These are phyloP conservation scores for Spongospora subterranea DNA, from an alignment of 208 protist genomes.

Conservation along the genomic window DNA sequence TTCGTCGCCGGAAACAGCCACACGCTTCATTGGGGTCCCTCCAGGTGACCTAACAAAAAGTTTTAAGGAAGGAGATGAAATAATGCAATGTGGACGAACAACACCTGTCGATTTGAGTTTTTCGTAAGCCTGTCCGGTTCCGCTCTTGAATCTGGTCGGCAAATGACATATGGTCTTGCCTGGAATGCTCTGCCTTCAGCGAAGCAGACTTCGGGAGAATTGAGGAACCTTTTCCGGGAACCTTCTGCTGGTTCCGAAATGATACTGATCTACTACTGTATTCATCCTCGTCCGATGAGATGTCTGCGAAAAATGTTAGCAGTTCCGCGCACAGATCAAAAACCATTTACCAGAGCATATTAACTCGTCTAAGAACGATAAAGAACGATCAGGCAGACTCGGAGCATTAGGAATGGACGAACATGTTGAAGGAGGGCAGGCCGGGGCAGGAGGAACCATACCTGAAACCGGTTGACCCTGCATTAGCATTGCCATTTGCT, in stretches of 20 bases:
- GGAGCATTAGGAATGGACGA: not conserved
- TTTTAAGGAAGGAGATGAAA: not conserved
- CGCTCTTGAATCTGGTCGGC: slow-evolving; percentile 25
- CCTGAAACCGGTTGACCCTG: not conserved
- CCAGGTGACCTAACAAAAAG: not conserved
- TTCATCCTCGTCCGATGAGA: too few relatives aligned
- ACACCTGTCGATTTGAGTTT: not conserved
- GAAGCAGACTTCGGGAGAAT: too few relatives aligned
- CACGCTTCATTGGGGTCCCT: slow-evolving; percentile 1
- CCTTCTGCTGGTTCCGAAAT: too few relatives aligned
- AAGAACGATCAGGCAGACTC: not conserved
- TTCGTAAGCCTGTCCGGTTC: not conserved
- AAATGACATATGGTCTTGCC: not conserved
- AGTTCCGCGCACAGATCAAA: not conserved
- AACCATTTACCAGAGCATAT: not conserved
- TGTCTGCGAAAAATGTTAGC: too few relatives aligned
- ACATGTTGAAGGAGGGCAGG: not conserved
- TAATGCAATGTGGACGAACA: not conserved
- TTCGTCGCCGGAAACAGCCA: not conserved
- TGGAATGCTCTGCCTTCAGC: too few relatives aligned
- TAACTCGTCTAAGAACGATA: slow-evolving; percentile 1
- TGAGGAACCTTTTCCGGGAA: too few relatives aligned
- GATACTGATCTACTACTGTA: too few relatives aligned
- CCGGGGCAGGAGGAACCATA: not conserved
- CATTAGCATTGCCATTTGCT: slow-evolving; percentile 25